Percentiles rank a stretch among this genome's conserved stretches.
phyloP scores from a whole-genome alignment of 768 basidiomycete genomes.

The Stropharia rugosoannulata region DNA sequence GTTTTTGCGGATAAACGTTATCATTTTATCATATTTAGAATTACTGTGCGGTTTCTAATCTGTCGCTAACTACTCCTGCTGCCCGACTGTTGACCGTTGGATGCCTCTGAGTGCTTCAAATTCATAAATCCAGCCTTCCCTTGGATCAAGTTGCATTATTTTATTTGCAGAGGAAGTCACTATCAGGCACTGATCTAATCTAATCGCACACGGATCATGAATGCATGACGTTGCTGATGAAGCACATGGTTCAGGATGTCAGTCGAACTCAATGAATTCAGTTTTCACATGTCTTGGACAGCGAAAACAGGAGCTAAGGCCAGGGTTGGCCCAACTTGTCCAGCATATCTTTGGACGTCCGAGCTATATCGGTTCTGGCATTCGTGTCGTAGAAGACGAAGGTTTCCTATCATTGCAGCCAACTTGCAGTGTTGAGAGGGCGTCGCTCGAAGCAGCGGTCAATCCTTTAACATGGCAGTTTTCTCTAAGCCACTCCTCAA shows the following conservation, averaged over 20 bases:
- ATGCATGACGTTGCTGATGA: neutral
- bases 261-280: neutral
- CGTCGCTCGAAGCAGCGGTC: no score
- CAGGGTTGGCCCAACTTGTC: no score
- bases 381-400: no score
- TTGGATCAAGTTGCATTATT: no score
- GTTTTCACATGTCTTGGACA: slow-evolving; percentile 5
- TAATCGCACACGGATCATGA: neutral
- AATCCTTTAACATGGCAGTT: slow-evolving; percentile 3
- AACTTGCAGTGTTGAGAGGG: no score
- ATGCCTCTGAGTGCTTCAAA: no score
- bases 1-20: neutral
- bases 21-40: neutral
- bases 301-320: neutral
- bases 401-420: no score
- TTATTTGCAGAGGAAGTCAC: no score
- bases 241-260: no score
- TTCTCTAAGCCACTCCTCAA: slow-evolving; percentile 16
- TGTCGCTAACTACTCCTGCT: no score
- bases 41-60: neutral
- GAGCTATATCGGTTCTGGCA: neutral
- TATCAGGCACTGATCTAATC: neutral
- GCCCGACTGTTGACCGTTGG: no score
- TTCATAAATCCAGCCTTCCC: no score
- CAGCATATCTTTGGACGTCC: neutral